Percentiles rank a stretch among this genome's conserved stretches.
phyloP scores from a whole-genome alignment of 306 rosid species.

The barrel medic (Medicago truncatula) region MtrunA17r5.0-ANR NC_053043.1:14269001-14269500 shows the following conservation, averaged over 20 bases:
- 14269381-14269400: constrained; percentile 39
- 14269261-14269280: constrained; percentile 95
- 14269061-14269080: not conserved
- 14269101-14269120: constrained; percentile 18
- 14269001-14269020: not conserved
- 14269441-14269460: constrained; percentile 37
- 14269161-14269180: constrained; percentile 95
- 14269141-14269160: constrained; percentile 95
- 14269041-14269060: not conserved
- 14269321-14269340: constrained; percentile 49
- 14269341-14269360: constrained; percentile 20
- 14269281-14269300: constrained; percentile 90
- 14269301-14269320: constrained; percentile 86
- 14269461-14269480: constrained; percentile 35
- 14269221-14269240: constrained; percentile 91
- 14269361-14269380: constrained; percentile 32
- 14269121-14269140: constrained; percentile 63
- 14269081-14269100: not conserved
- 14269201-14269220: constrained; percentile 95
- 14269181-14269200: constrained; percentile 91
- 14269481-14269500: constrained; percentile 18
- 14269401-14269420: constrained; percentile 40
- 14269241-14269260: constrained; percentile 98
- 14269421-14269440: constrained; percentile 50
- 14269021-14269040: not conserved